phyloP scores from a whole-genome alignment of 1,139 yeast genomes.

The Casaregolazyma lundiana region DNA sequence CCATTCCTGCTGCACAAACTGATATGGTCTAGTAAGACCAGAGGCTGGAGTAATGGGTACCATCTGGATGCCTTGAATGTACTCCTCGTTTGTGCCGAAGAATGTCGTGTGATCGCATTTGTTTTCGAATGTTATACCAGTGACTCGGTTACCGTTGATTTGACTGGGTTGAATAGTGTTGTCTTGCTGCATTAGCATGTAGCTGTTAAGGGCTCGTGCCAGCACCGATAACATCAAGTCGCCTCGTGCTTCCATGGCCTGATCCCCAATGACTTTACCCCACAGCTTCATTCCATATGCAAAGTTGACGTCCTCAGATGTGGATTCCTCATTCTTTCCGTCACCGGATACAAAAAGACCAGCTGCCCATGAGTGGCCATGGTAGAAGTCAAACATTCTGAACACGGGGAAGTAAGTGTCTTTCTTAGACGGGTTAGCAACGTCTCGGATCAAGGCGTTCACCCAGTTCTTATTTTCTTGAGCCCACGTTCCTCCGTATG shows the following conservation, averaged over 20 bases:
- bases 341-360: conserved; percentile 68
- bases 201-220: conserved; percentile 57
- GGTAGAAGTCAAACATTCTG: conserved; percentile 74
- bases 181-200: conserved; percentile 54
- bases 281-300: conserved; percentile 79
- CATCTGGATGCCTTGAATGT: conserved; percentile 95
- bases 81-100: conserved; percentile 71
- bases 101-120: conserved; percentile 89
- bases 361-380: conserved; percentile 83
- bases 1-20: conserved; percentile 83
- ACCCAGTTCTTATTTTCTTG: conserved; percentile 61
- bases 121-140: conserved; percentile 78
- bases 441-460: conserved; percentile 63
- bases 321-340: conserved; percentile 76
- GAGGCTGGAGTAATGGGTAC: conserved; percentile 86
- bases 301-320: conserved; percentile 77
- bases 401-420: conserved; percentile 71
- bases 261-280: conserved; percentile 69
- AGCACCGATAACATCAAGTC: conserved; percentile 66
- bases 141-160: conserved; percentile 58
- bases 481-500: conserved; percentile 64
- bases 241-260: conserved; percentile 72
- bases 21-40: conserved; percentile 63
- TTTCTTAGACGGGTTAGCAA: conserved; percentile 61
- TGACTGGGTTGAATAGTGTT: conserved; percentile 57